A percentile compares a stretch with the other conserved stretches of the same genome.
These are phyloP conservation scores for Magnaporthiopsis incrustans DNA, from an alignment of 2,329 filamentous ascomycete genomes.

Conservation along the genomic window DNA sequence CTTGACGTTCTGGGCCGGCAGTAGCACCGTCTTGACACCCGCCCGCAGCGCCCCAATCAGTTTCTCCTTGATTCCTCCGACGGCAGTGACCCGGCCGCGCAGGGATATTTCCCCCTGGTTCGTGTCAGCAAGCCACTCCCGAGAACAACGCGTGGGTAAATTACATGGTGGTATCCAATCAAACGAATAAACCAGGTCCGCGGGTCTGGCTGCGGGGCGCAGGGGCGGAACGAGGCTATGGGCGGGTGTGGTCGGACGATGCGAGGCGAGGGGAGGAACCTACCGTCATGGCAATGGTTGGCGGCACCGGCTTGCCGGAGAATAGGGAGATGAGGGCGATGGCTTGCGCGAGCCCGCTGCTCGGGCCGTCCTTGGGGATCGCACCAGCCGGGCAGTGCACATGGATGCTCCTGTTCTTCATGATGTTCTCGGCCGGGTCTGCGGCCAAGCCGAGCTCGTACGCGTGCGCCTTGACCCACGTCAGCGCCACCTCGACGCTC, in stretches of 20 bases:
- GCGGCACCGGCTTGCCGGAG: constrained; percentile 74
- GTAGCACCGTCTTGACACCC: constrained; percentile 86
- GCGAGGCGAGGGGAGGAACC: constrained; percentile 26
- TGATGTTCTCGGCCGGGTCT: constrained; percentile 80
- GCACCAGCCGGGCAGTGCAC: constrained; percentile 94
- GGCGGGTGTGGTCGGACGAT: not conserved
- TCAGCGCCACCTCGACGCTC: constrained; percentile 89
- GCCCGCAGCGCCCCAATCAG: constrained; percentile 88
- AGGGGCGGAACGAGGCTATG: too few relatives aligned
- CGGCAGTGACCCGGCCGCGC: constrained; percentile 82
- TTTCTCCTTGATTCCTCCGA: constrained; percentile 98
- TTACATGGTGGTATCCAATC: constrained; percentile 7
- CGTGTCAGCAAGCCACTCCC: constrained; percentile 14
- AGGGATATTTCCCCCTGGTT: constrained; percentile 63
- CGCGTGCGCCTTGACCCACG: constrained; percentile 95
- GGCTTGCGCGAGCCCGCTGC: constrained; percentile 87
- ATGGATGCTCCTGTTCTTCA: constrained; percentile 90
- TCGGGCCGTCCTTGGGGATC: constrained; percentile 86
- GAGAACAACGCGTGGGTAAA: constrained; percentile 13
- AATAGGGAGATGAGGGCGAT: constrained; percentile 90
- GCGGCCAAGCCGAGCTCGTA: constrained; percentile 80
- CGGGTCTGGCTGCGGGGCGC: too few relatives aligned
- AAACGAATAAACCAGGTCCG: too few relatives aligned
- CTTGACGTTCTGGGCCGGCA: constrained; percentile 84
- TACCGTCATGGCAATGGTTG: constrained; percentile 91